Percentiles rank a stretch among this genome's conserved stretches.
Evolutionary conservation across 140 eudicot genomes (phyloP).

Genomic region (Eryngium alpinum): DNA sequence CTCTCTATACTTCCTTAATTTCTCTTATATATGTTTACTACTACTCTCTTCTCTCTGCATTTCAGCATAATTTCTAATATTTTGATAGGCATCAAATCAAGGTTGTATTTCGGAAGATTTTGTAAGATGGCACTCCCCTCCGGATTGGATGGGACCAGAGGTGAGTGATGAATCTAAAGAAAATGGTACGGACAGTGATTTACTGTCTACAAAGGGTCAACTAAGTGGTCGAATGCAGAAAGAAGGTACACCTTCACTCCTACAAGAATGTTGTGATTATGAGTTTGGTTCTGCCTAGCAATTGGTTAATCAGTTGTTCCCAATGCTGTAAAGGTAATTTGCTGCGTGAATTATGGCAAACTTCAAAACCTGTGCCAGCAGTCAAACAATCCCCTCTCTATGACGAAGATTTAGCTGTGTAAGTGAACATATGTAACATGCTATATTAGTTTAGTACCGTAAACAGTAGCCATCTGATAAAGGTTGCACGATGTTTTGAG

Average conservation of each 20-base stretch:
- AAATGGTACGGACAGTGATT: slow-evolving; percentile 36
- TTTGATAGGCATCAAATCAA: slow-evolving; percentile 87
- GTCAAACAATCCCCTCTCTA: slow-evolving; percentile 84
- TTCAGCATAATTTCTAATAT: slow-evolving; percentile 5
- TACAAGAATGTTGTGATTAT: background rate
- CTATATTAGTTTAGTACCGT: background rate
- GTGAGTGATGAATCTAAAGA: slow-evolving; percentile 37
- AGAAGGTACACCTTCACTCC: slow-evolving; percentile 54
- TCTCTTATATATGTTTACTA: background rate
- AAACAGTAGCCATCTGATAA: slow-evolving; percentile 14
- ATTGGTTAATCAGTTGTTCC: background rate
- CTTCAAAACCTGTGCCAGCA: slow-evolving; percentile 95
- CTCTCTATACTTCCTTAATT: background rate
- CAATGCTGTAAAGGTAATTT: slow-evolving; percentile 64
- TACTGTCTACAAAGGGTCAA: slow-evolving; percentile 59
- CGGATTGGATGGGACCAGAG: slow-evolving; percentile 86
- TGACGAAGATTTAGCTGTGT: slow-evolving; percentile 97
- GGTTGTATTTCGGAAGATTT: slow-evolving; percentile 97
- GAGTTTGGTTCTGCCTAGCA: background rate
- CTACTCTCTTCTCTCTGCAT: background rate
- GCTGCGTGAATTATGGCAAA: slow-evolving; percentile 97
- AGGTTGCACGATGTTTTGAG: slow-evolving; percentile 10
- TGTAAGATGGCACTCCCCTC: slow-evolving; percentile 99
- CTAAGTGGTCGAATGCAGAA: slow-evolving; percentile 90
- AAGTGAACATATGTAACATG: slow-evolving; percentile 28